Percentiles rank a stretch among this genome's conserved stretches.
Evolutionary conservation across 2,329 filamentous ascomycete species (phyloP).

Genomic region (Sclerotinia glacialis): DNA sequence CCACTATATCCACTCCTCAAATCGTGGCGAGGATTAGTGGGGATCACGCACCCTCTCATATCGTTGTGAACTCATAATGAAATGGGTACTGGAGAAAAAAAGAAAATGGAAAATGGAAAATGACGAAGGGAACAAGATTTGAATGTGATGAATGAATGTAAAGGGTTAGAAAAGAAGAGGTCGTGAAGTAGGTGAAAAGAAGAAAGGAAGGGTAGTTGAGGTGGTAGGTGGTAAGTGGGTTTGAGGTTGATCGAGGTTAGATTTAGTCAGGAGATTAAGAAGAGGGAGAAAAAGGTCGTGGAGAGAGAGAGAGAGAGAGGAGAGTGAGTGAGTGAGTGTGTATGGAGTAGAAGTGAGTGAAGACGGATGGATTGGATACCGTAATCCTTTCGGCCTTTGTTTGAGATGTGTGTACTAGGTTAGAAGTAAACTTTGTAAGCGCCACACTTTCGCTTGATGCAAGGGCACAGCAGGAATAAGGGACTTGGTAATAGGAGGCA

Average conservation of each 20-base stretch:
- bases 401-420: too few relatives aligned
- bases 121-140: constrained; percentile 24
- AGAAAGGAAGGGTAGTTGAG: constrained; percentile 15
- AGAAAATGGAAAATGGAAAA: constrained; percentile 32
- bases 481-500: too few relatives aligned
- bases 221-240: too few relatives aligned
- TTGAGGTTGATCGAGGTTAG: too few relatives aligned
- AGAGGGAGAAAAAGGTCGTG: constrained; percentile 20
- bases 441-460: constrained; percentile 17
- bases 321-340: too few relatives aligned
- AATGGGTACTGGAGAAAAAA: constrained; percentile 26
- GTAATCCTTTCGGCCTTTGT: constrained; percentile 19
- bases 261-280: constrained; percentile 4
- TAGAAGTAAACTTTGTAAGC: too few relatives aligned
- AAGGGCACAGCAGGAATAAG: background rate
- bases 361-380: too few relatives aligned
- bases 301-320: too few relatives aligned
- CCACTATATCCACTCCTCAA: constrained; percentile 6
- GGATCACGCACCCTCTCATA: constrained; percentile 55
- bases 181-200: constrained; percentile 21
- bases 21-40: constrained; percentile 29
- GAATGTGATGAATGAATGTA: constrained; percentile 26
- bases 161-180: constrained; percentile 24
- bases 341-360: too few relatives aligned
- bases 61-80: constrained; percentile 39